Evolutionary conservation across 768 basidiomycete species (phyloP).

Genomic region (Clitopilus passeckerianus): DNA sequence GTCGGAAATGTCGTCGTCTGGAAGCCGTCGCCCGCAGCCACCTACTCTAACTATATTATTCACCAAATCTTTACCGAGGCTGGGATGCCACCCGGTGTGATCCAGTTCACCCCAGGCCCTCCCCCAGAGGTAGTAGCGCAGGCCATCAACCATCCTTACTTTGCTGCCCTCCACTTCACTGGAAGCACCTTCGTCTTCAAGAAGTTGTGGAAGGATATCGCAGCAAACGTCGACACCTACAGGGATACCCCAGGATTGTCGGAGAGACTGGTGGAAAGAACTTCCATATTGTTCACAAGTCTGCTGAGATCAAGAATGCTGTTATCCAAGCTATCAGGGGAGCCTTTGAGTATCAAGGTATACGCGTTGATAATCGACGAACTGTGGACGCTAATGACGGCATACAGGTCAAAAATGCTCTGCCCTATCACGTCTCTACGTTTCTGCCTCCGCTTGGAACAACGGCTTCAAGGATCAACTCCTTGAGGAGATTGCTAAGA

Average conservation of each 20-base stretch:
- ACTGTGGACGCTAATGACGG: not conserved
- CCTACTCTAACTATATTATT: slow-evolving; percentile 91
- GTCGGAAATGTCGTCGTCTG: slow-evolving; percentile 94
- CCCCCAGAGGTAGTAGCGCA: slow-evolving; percentile 82
- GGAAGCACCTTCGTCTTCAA: slow-evolving; percentile 94
- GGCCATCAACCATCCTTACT: slow-evolving; percentile 71
- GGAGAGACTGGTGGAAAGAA: slow-evolving; percentile 99
- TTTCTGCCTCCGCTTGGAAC: slow-evolving; percentile 83
- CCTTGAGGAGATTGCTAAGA: slow-evolving; percentile 70
- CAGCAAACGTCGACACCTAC: slow-evolving; percentile 82
- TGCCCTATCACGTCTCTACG: slow-evolving; percentile 87
- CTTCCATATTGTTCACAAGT: slow-evolving; percentile 89
- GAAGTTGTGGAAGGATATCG: slow-evolving; percentile 95
- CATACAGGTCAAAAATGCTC: slow-evolving; percentile 91
- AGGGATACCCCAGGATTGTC: slow-evolving; percentile 90
- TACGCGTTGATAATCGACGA: slow-evolving; percentile 2
- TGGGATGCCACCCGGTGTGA: slow-evolving; percentile 89
- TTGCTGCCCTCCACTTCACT: slow-evolving; percentile 93
- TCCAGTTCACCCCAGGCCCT: slow-evolving; percentile 94
- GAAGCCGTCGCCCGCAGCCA: slow-evolving; percentile 96
- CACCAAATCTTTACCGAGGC: slow-evolving; percentile 92
- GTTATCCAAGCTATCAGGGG: slow-evolving; percentile 83
- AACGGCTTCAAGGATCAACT: slow-evolving; percentile 81
- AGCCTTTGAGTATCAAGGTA: slow-evolving; percentile 95
- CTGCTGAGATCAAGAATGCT: slow-evolving; percentile 86